Percentiles rank a stretch among this genome's conserved stretches.
Evolutionary conservation across 2,329 filamentous ascomycete genomes (phyloP).

Genomic region (Fusarium ambrosium): DNA sequence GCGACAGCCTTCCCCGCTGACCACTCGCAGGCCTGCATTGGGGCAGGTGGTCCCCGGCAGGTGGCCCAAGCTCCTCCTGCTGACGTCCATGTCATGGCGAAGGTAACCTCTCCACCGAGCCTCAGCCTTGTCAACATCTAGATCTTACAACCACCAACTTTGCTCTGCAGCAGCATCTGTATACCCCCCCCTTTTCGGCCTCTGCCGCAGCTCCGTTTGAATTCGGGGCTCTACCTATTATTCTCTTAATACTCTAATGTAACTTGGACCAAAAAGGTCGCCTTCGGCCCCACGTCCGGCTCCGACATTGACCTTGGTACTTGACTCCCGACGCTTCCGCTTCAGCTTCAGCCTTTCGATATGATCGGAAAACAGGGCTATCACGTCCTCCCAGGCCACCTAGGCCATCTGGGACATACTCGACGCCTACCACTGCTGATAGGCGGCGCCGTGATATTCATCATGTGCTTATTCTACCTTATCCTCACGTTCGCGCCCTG

Average conservation of each 20-base stretch:
- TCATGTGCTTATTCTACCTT: conserved; percentile 47
- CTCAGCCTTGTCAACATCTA: conserved; percentile 33
- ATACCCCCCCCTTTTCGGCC: neutral
- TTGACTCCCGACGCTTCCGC: conserved; percentile 1
- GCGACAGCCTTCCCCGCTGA: conserved; percentile 8
- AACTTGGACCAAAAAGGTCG: conserved; percentile 39
- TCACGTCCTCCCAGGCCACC: conserved; percentile 31
- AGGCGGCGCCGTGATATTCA: conserved; percentile 38
- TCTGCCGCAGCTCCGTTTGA: neutral
- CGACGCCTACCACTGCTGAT: conserved; percentile 40
- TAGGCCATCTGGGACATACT: conserved; percentile 20
- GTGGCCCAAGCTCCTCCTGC: conserved; percentile 37
- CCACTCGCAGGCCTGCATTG: conserved; percentile 22
- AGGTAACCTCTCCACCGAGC: conserved; percentile 1
- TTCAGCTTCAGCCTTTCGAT: conserved; percentile 13
- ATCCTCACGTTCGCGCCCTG: conserved; percentile 47
- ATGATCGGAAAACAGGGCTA: conserved; percentile 39
- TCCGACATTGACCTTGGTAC: conserved; percentile 13
- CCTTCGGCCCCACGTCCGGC: conserved; percentile 31
- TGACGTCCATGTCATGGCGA: conserved; percentile 29
- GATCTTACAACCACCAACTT: neutral
- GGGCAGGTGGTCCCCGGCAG: conserved; percentile 27
- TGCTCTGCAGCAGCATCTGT: neutral
- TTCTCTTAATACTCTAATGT: conserved; percentile 28
- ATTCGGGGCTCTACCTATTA: neutral